Conservation (phyloP, 2,329 filamentous ascomycete genomes). For the Cladosporium sp. region DNA sequence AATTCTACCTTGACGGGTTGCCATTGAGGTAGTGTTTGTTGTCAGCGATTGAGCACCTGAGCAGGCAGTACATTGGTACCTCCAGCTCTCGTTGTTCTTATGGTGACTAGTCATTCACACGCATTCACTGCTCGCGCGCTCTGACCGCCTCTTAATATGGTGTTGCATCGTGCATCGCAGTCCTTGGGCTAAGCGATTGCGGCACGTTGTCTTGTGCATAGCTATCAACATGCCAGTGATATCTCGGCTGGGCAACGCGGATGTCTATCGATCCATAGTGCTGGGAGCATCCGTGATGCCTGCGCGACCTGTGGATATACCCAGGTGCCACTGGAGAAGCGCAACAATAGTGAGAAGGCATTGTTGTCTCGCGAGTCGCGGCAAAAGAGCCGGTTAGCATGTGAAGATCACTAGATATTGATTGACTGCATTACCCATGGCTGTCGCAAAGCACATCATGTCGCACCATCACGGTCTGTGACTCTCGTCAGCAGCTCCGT, state of each 20-base stretch:
- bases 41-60: not conserved
- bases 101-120: not conserved
- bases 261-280: conserved; percentile 9
- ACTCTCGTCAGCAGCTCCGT: conserved; percentile 3
- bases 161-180: conserved; percentile 11
- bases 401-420: conserved; percentile 2
- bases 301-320: not conserved
- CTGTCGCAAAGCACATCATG: not conserved
- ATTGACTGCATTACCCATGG: not conserved
- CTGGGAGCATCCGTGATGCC: conserved; percentile 3
- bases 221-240: conserved; percentile 17
- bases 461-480: conserved; percentile 10
- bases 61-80: not conserved
- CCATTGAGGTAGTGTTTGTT: not conserved
- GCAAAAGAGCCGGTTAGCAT: not conserved
- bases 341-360: not conserved
- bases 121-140: not conserved
- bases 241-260: conserved; percentile 15
- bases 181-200: conserved; percentile 13
- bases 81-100: not conserved
- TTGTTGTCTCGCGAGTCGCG: not conserved
- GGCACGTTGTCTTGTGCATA: conserved; percentile 18
- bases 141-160: conserved; percentile 5
- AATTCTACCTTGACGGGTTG: not conserved
- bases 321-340: not conserved